Conservation (phyloP, 2,329 filamentous ascomycete genomes). For the Byssoonygena ceratinophila region DNA sequence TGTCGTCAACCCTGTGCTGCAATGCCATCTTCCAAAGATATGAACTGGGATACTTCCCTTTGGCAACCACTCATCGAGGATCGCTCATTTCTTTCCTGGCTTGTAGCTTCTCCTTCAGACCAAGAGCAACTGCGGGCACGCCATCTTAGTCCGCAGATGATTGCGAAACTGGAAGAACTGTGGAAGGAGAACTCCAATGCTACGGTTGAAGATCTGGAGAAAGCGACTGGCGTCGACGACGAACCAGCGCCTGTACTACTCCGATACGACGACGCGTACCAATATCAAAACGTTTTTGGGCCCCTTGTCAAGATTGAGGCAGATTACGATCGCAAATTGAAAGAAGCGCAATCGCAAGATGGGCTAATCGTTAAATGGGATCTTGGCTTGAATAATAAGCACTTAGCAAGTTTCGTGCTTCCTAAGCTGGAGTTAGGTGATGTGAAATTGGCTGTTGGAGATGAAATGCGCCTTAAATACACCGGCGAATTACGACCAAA, state of each 20-base stretch:
- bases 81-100: constrained; percentile 86
- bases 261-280: constrained; percentile 92
- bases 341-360: constrained; percentile 96
- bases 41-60: constrained; percentile 98
- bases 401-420: constrained; percentile 86
- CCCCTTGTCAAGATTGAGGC: constrained; percentile 98
- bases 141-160: constrained; percentile 86
- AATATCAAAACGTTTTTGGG: constrained; percentile 98
- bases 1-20: constrained; percentile 95
- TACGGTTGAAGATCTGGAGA: constrained; percentile 83
- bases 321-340: constrained; percentile 97
- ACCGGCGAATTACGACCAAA: constrained; percentile 81
- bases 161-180: constrained; percentile 91
- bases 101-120: constrained; percentile 78
- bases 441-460: constrained; percentile 92
- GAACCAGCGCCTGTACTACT: constrained; percentile 86
- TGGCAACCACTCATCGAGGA: constrained; percentile 98
- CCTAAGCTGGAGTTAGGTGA: constrained; percentile 96
- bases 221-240: constrained; percentile 82
- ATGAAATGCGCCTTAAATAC: constrained; percentile 97
- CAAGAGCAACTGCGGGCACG: constrained; percentile 91
- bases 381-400: constrained; percentile 91
- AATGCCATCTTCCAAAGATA: constrained; percentile 91
- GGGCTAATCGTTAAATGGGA: constrained; percentile 92
- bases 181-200: constrained; percentile 93